Conservation (phyloP, 2,329 filamentous ascomycete genomes). For the Botrytis medusae region DNA sequence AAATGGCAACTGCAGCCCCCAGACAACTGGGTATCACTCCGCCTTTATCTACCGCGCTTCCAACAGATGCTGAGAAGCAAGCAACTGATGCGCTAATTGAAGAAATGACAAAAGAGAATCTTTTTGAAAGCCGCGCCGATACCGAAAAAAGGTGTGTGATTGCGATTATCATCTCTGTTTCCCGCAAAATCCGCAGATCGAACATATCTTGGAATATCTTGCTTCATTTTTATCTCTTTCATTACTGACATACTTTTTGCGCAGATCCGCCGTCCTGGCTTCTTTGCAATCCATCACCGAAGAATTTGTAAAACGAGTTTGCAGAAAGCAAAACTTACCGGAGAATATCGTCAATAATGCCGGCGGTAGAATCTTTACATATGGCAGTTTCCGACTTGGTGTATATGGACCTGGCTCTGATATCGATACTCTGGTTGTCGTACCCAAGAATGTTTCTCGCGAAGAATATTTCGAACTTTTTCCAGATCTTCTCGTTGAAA, state of each 20-base stretch:
- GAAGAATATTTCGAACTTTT: constrained; percentile 93
- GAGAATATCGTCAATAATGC: constrained; percentile 77
- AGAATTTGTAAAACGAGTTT: constrained; percentile 83
- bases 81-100: constrained; percentile 77
- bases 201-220: too few relatives aligned
- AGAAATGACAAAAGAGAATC: constrained; percentile 85
- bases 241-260: constrained; percentile 17
- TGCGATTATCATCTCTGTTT: neutral
- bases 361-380: constrained; percentile 91
- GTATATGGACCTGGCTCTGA: constrained; percentile 95
- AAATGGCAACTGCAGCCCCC: constrained; percentile 35
- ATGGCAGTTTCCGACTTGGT: constrained; percentile 91
- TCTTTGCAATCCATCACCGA: constrained; percentile 77
- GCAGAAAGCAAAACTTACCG: constrained; percentile 57
- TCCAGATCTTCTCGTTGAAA: constrained; percentile 72
- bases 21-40: constrained; percentile 67
- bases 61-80: constrained; percentile 73
- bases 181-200: neutral
- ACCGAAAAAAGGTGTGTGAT: constrained; percentile 73
- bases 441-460: constrained; percentile 82
- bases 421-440: constrained; percentile 94
- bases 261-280: constrained; percentile 65
- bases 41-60: constrained; percentile 75
- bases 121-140: constrained; percentile 82
- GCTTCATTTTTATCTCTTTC: neutral